Percentiles rank a stretch among this genome's conserved stretches.
phyloP scores from a whole-genome alignment of 164 flowering plant species.

The Platanus orientalis region DNA sequence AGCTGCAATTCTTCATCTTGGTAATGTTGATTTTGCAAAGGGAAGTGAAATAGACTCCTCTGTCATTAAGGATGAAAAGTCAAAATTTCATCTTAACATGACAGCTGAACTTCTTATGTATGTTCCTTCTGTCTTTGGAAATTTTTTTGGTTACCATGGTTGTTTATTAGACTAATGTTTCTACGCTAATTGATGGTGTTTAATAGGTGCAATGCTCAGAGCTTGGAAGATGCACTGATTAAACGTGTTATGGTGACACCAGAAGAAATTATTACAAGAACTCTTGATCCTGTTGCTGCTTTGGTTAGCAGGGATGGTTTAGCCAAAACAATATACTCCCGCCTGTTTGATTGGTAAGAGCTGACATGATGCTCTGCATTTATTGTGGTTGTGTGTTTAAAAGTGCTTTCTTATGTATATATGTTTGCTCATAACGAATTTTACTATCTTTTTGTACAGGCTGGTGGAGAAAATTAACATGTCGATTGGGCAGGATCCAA shows the following conservation, averaged over 20 bases:
- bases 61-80: slow-evolving; percentile 87
- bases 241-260: slow-evolving; percentile 97
- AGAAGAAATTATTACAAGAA: slow-evolving; percentile 89
- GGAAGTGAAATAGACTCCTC: slow-evolving; percentile 94
- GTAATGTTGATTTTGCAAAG: slow-evolving; percentile 88
- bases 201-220: slow-evolving; percentile 75
- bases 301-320: too few relatives aligned
- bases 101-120: slow-evolving; percentile 90
- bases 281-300: slow-evolving; percentile 90
- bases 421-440: too few relatives aligned
- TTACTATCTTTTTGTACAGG: too few relatives aligned
- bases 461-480: too few relatives aligned
- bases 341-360: too few relatives aligned
- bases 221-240: slow-evolving; percentile 89
- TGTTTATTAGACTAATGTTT: not conserved
- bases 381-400: too few relatives aligned
- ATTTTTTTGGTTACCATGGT: not conserved
- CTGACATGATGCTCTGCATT: too few relatives aligned
- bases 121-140: slow-evolving; percentile 3
- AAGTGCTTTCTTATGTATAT: too few relatives aligned
- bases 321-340: too few relatives aligned
- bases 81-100: slow-evolving; percentile 77
- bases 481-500: too few relatives aligned
- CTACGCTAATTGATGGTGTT: not conserved
- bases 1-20: slow-evolving; percentile 96